Percentiles rank a stretch among this genome's conserved stretches.
Evolutionary conservation across 768 basidiomycete species (phyloP).

Genomic region (Pleurotus citrinopileatus): DNA sequence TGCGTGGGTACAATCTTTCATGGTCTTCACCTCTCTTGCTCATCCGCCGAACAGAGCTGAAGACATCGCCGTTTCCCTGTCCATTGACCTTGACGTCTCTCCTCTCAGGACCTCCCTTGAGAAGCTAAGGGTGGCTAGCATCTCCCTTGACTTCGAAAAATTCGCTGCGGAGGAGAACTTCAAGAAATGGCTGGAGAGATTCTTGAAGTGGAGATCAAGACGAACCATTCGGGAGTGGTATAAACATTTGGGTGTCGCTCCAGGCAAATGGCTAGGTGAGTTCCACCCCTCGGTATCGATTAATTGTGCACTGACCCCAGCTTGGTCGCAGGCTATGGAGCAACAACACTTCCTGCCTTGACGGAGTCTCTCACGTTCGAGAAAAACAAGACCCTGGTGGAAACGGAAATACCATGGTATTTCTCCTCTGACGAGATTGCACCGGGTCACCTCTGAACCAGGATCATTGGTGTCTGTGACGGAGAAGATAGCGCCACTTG

Average conservation of each 20-base stretch:
- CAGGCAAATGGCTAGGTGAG: constrained; percentile 81
- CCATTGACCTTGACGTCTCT: constrained; percentile 28
- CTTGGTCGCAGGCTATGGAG: constrained; percentile 61
- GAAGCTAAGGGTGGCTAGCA: constrained; percentile 37
- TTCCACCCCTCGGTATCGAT: constrained; percentile 7
- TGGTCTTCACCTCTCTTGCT: not conserved
- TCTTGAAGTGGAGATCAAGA: constrained; percentile 25
- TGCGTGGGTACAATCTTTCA: constrained; percentile 32
- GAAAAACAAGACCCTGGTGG: constrained; percentile 47
- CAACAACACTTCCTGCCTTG: constrained; percentile 79
- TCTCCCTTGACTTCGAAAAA: constrained; percentile 44
- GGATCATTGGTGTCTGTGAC: not conserved
- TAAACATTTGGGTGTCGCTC: constrained; percentile 80
- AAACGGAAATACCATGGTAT: constrained; percentile 9
- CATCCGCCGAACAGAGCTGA: constrained; percentile 43
- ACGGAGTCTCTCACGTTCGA: constrained; percentile 76
- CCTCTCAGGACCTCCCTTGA: constrained; percentile 35
- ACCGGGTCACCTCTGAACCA: not conserved
- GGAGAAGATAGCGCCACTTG: not conserved
- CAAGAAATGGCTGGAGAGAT: constrained; percentile 29
- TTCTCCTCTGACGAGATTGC: constrained; percentile 5
- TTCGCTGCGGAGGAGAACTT: constrained; percentile 36
- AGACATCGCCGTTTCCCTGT: constrained; percentile 29
- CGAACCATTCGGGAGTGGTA: constrained; percentile 70
- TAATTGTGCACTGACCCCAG: not conserved